Evolutionary conservation across 2,329 filamentous ascomycete species (phyloP), one percentile per base, ranked within the genome.

Genomic region (Sarocladium strictum): DNA sequence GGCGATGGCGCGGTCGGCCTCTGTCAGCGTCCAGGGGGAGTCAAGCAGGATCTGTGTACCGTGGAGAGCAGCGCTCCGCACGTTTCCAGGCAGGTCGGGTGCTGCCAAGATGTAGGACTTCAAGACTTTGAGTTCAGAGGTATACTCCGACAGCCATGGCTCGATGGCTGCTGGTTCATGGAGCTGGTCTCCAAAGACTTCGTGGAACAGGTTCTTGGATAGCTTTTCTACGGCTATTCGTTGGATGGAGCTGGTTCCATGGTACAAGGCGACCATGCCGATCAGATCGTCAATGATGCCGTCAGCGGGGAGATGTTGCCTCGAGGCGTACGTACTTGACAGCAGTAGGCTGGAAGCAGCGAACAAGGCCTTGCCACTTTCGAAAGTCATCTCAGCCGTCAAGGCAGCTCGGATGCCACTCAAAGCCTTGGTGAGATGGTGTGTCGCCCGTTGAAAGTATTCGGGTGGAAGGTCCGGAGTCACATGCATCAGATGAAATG

Each of bases 401-500:
- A 51, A 14, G 11, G 47, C 47, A 9, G 26, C 29, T 3, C 47
- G 11, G 26, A 35, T 51, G 7, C 27, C 47, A 23, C 47, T 35
- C 17, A 35, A 35, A 33, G 47, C 7, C 29, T 51, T 51, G 4
- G 47, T 51, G n/a, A 51, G 47, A 23, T 51, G 47, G 17, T 51
- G 29, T 19, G 47, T 51, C 23, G 27, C 27, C 6, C 29, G 47
- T 5, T 35, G 27, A 21, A 51, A 29, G 29, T 51, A 51, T 12
- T 21, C 23, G 3, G 17, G n/a, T 23, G 47, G 47, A 11, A 51
- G 29, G 29, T 23, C 17, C 11, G 26, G 11, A 9, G 5, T 21
- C 2, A 33, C 10, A 29, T 51, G 47, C 7, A 51, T 17, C 17
- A 51, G 17, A 19, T 51, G 47, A 23, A 33, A 51, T 3, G 10